phyloP scores from a whole-genome alignment of 1,139 yeast species.

The Wickerhamomyces sp. region DNA sequence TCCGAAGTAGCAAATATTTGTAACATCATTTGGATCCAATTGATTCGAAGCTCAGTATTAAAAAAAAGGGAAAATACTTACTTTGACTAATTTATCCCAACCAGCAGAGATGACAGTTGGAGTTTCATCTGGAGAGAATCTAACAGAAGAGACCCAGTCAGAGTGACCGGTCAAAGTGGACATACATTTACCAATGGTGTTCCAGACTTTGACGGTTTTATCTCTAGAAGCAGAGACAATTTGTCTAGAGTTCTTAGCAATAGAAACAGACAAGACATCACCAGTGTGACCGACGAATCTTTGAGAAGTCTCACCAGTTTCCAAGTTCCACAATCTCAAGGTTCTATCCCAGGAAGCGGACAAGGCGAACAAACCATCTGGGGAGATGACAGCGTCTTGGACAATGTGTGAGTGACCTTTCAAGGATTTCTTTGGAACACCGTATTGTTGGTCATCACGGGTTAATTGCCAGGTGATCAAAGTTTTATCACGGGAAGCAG shows the following conservation, averaged over 20 bases:
- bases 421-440: slow-evolving; percentile 97
- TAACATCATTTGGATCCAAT: slow-evolving; percentile 50
- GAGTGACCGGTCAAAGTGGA: slow-evolving; percentile 90
- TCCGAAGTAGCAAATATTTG: slow-evolving; percentile 99
- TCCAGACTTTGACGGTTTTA: slow-evolving; percentile 99
- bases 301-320: slow-evolving; percentile 89
- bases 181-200: slow-evolving; percentile 98
- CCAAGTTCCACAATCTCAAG: slow-evolving; percentile 97
- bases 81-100: slow-evolving; percentile 99
- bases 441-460: slow-evolving; percentile 95
- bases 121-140: slow-evolving; percentile 76
- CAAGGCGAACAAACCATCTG: slow-evolving; percentile 97
- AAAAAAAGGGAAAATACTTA: slow-evolving; percentile 46
- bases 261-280: slow-evolving; percentile 96
- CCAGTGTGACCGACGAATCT: slow-evolving; percentile 98
- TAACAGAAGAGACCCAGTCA: slow-evolving; percentile 99
- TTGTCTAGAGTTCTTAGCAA: slow-evolving; percentile 96
- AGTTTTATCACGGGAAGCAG: slow-evolving; percentile 99
- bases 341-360: slow-evolving; percentile 99
- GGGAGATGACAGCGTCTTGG: slow-evolving; percentile 96
- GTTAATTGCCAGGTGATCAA: slow-evolving; percentile 98
- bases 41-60: not conserved
- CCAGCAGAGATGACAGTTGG: slow-evolving; percentile 94
- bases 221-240: slow-evolving; percentile 99
- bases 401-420: slow-evolving; percentile 99